Base-by-base conservation (phyloP, 2,329 filamentous ascomycete species). In the Metarhizium sp. region DNA sequence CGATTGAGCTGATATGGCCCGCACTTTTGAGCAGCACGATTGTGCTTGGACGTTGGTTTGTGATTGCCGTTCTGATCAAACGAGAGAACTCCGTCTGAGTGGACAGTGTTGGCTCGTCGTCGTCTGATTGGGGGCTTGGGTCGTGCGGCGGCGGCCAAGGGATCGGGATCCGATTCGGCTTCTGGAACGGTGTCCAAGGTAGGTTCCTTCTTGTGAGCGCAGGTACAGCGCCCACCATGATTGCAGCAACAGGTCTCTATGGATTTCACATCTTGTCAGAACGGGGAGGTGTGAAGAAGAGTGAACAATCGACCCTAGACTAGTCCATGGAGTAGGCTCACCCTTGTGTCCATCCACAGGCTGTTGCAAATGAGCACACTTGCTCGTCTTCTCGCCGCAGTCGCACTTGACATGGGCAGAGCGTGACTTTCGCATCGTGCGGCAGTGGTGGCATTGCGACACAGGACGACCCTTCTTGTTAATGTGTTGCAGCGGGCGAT, bases 381-480 rank as follows among this genome's bases (percentile, higher is more conserved):
- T 82, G 76, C 87, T 87, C 59, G 85, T 84, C 80, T 95, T 96
- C 73, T 95, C 90, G 70, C 90, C 92, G 73, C 94, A 99, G 73
- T 97, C 92, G 75, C 94, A 99, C 73, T 94, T 95, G 68, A 94
- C 84, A 73, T 97, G 94, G 61, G 92, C 90, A 57, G 92, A 87
- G 66, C 94, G 90, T 72, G 90, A 92, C 80, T 97, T 97, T 76
- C 94, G 92, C 79, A 95, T 87, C 63, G 88, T 84, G 71, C 94
- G 92, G 76, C 94, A 99, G 76, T 99, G 94, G 63, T 90, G 84
- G 75, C 94, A 99, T 85, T 99, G 94, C 65, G 94, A 96, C 64
- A 97, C 91, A 59, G 94, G 94, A 60, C 92, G 88, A 67, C 92
- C 92, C 78, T 97, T 97, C 73, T 95, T 96, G 74, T 95, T 95